Percentiles rank a stretch among this genome's conserved stretches.
Conservation (phyloP, 192 early-diverging fungal species). For the Gamsiella multidivaricata region DNA sequence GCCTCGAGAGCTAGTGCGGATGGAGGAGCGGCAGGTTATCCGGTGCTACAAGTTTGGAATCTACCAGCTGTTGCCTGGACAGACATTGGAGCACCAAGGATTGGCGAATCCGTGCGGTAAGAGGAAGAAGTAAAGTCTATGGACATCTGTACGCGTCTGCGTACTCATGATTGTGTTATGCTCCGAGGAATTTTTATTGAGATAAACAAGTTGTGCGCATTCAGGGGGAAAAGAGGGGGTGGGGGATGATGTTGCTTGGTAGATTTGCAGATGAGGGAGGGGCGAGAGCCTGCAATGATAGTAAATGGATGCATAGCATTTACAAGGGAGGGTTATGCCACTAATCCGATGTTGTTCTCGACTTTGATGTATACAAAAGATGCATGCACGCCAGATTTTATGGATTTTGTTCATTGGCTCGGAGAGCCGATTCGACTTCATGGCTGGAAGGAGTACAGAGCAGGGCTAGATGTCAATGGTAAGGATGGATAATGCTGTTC, state of each 20-base stretch:
- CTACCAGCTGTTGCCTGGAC: slow-evolving; percentile 56
- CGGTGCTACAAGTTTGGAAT: slow-evolving; percentile 79
- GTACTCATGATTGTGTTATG: too few relatives aligned
- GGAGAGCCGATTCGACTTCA: slow-evolving; percentile 75
- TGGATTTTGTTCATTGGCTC: slow-evolving; percentile 73
- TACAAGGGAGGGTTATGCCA: too few relatives aligned
- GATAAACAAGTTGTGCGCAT: too few relatives aligned
- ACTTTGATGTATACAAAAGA: slow-evolving; percentile 36
- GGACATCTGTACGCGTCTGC: too few relatives aligned
- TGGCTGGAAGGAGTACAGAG: slow-evolving; percentile 78
- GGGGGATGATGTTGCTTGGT: too few relatives aligned
- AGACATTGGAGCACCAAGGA: slow-evolving; percentile 39
- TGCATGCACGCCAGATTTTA: slow-evolving; percentile 66
- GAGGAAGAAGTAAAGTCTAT: slow-evolving; percentile 54
- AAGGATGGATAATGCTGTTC: slow-evolving; percentile 12
- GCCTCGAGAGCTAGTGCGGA: slow-evolving; percentile 67
- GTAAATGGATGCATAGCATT: too few relatives aligned
- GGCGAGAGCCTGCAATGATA: too few relatives aligned
- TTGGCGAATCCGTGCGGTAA: slow-evolving; percentile 58
- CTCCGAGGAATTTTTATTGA: too few relatives aligned
- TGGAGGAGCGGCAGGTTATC: slow-evolving; percentile 80
- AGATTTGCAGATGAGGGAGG: too few relatives aligned
- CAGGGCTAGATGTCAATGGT: slow-evolving; percentile 73
- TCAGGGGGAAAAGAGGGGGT: too few relatives aligned
- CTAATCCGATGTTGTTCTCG: background rate